A percentile compares a stretch with the other conserved stretches of the same genome.
phyloP scores from a whole-genome alignment of 306 rosid species.

The Medicago lupulina region DNA sequence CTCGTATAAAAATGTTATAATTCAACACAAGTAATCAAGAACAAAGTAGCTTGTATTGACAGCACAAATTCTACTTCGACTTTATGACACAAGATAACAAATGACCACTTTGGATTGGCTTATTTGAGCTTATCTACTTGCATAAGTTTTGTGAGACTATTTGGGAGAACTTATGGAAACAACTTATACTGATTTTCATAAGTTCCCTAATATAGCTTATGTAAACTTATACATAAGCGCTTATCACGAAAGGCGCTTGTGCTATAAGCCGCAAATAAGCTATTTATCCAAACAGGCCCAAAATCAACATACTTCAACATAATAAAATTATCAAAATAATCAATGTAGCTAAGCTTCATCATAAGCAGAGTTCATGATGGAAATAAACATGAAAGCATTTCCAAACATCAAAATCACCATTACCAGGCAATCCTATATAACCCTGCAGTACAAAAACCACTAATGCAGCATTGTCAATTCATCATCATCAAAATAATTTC shows the following conservation, averaged over 20 bases:
- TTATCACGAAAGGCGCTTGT: background rate
- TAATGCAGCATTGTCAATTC: conserved; percentile 43
- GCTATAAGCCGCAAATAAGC: too few relatives aligned
- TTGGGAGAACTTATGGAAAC: too few relatives aligned
- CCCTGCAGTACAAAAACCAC: conserved; percentile 38
- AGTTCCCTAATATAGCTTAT: background rate
- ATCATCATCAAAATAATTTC: conserved; percentile 18
- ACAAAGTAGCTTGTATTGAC: background rate
- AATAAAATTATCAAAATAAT: background rate
- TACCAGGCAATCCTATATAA: conserved; percentile 31
- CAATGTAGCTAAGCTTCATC: conserved; percentile 38
- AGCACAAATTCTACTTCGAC: conserved; percentile 21
- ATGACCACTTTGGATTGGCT: too few relatives aligned
- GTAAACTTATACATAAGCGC: background rate
- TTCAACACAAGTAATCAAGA: background rate
- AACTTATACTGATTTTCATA: too few relatives aligned
- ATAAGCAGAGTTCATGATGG: conserved; percentile 17
- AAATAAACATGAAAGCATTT: conserved; percentile 21
- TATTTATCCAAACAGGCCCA: too few relatives aligned
- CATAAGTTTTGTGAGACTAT: background rate
- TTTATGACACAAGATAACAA: background rate
- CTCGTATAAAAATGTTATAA: background rate
- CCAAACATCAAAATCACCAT: conserved; percentile 37
- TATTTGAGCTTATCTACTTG: background rate
- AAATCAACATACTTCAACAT: background rate